phyloP scores from a whole-genome alignment of 2,329 filamentous ascomycete genomes.

The Microcyclospora tardicrescens region DNA sequence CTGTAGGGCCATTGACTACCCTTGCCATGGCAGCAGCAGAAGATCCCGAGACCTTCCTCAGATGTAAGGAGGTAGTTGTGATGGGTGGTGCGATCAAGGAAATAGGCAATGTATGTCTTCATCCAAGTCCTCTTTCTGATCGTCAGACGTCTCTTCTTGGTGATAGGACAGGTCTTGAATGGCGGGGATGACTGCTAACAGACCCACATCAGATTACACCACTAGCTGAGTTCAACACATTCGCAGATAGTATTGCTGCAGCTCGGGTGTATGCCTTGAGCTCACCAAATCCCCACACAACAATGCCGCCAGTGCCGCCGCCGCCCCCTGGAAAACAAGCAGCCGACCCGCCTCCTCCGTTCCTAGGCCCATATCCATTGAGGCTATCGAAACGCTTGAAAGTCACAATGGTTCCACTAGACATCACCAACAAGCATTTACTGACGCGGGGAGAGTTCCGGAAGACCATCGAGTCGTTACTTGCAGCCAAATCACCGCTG shows the following conservation, averaged over 20 bases:
- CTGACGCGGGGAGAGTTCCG: slow-evolving; percentile 29
- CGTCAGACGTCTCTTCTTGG: too few species aligned
- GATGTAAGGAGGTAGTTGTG: slow-evolving; percentile 78
- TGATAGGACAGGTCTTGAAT: too few species aligned
- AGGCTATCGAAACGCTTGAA: slow-evolving; percentile 30
- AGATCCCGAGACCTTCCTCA: slow-evolving; percentile 79
- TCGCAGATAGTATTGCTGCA: slow-evolving; percentile 53
- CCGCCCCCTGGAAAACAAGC: slow-evolving; percentile 18
- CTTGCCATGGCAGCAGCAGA: slow-evolving; percentile 76
- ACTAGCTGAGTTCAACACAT: slow-evolving; percentile 88
- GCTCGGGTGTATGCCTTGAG: slow-evolving; percentile 38
- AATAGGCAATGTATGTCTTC: slow-evolving; percentile 54
- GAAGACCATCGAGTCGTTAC: slow-evolving; percentile 16
- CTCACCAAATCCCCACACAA: slow-evolving; percentile 53
- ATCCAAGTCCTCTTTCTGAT: slow-evolving; percentile 9
- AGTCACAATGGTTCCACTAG: slow-evolving; percentile 36
- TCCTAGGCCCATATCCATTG: slow-evolving; percentile 27
- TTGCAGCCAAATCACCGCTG: slow-evolving; percentile 27
- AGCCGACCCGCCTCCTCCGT: slow-evolving; percentile 18
- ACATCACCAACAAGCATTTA: slow-evolving; percentile 34
- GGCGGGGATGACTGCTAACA: slow-evolving; percentile 5
- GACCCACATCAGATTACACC: slow-evolving; percentile 47
- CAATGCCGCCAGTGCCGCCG: slow-evolving; percentile 59
- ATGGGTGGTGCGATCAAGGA: slow-evolving; percentile 82
- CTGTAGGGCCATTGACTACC: slow-evolving; percentile 87